Percentiles rank a stretch among this genome's conserved stretches.
These are phyloP conservation scores for Trichophyton verrucosum DNA, from an alignment of 2,329 filamentous ascomycete genomes.

Conservation along the genomic window DNA sequence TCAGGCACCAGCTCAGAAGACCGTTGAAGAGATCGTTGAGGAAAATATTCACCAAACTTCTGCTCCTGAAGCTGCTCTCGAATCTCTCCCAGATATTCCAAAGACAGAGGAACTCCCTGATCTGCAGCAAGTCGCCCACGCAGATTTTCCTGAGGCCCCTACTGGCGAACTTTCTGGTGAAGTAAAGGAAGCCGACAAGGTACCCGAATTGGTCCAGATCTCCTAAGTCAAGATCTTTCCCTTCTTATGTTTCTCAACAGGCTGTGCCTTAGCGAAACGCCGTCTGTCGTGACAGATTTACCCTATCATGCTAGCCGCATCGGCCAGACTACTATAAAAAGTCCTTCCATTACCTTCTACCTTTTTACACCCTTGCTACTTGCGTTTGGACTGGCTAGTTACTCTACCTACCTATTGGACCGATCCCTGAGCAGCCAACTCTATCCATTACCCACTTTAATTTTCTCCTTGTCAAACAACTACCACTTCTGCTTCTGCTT, in stretches of 20 bases:
- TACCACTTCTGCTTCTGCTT: background rate
- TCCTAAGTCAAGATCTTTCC: constrained; percentile 1
- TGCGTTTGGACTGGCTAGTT: background rate
- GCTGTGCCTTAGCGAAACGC: background rate
- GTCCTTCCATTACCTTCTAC: background rate
- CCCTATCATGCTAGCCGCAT: background rate
- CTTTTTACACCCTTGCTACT: background rate
- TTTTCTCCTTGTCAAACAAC: background rate
- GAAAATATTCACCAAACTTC: background rate
- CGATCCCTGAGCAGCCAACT: background rate
- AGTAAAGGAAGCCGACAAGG: constrained; percentile 2
- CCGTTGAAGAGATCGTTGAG: background rate
- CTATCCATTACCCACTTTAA: background rate
- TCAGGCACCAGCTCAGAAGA: background rate
- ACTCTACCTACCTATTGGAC: background rate
- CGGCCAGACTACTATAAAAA: background rate
- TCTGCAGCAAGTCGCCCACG: constrained; percentile 11
- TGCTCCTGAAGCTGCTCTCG: constrained; percentile 15
- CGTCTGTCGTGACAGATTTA: background rate
- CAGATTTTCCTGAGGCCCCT: constrained; percentile 34
- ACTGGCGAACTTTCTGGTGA: constrained; percentile 17
- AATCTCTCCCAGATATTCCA: background rate
- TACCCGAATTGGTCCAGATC: constrained; percentile 3
- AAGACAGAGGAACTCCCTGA: background rate
- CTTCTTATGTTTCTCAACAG: background rate